These are phyloP conservation scores for Aspergillus aculeatinus DNA, from an alignment of 2,329 filamentous ascomycete genomes.

Conservation along the genomic window DNA sequence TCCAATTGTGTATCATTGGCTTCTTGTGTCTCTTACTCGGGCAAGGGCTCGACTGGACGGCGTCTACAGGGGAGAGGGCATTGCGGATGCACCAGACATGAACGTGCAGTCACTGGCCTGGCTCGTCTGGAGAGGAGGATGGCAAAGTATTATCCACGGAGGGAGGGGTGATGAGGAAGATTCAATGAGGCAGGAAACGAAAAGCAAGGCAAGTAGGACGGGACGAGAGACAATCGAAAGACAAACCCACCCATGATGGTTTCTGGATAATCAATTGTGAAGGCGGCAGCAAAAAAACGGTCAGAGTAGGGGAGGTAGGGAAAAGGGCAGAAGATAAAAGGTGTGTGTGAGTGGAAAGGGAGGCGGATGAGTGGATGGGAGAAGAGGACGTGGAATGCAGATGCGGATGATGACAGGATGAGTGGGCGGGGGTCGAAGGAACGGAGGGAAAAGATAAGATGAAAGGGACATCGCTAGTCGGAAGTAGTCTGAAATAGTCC, in stretches of 20 bases:
- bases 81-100: background rate
- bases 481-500: background rate
- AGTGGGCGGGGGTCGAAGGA: background rate
- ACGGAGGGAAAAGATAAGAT: background rate
- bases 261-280: background rate
- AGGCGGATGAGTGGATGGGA: background rate
- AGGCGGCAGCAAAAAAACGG: background rate
- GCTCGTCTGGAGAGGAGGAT: background rate
- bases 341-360: background rate
- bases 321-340: constrained; percentile 4
- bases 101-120: background rate
- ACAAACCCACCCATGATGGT: constrained; percentile 23
- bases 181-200: constrained; percentile 9
- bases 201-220: background rate
- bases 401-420: background rate
- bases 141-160: background rate
- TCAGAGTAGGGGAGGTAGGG: background rate
- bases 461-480: background rate
- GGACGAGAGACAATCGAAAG: constrained; percentile 17
- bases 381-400: background rate
- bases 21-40: background rate
- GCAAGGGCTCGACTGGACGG: background rate
- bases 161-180: background rate
- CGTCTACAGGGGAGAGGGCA: background rate
- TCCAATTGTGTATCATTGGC: background rate